Base-by-base conservation (phyloP, 495 filamentous ascomycete genomes). In the Jackrogersella minutella region DNA sequence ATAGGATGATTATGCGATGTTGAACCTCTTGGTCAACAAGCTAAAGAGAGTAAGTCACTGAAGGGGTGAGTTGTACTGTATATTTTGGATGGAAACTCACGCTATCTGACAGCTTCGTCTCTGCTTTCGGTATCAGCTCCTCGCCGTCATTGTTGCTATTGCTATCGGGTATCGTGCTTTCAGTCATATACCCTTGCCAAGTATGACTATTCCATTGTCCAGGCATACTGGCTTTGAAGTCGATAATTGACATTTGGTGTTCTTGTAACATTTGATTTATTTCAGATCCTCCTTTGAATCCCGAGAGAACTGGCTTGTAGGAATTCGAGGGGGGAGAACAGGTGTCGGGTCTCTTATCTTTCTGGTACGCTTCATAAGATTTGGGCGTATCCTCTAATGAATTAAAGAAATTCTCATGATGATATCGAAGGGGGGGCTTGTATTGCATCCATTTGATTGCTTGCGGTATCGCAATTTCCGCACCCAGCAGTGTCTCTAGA, bases 381-480 rank as follows among this genome's bases (percentile, higher is more conserved):
- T 62, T 31, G 14, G 58, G 58, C 14, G 58, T 62, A 34, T 62
- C 49, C 4, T 62, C 58, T 21, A 53, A 22, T 11, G 58, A 62
- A 19, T 62, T 64, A 21, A 57, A 50, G 24, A 64, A 57, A 22
- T 36, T 64, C 14, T 44, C 31, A 10, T 46, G 61, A 10, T 64
- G 54, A 50, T 64, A 64, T 26, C 33, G 33, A 7, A 41, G 61
- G 19, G 61, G 61, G 0, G 41, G 41, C 11, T 31, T 34, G 31
- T 56, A 64, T 39, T 31, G 24, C 24, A 16, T 22, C 61, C 61
- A 64, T 13, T 64, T 22, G 8, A 64, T 53, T 34, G 47, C 16
- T 5, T 22, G 39, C 7, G 9, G 3, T n/a, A 2, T 22, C 28
- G 14, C 8, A 1, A n/a, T 40, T 5, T 43, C 22, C 1, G 10